A percentile compares a stretch with the other conserved stretches of the same genome.
phyloP scores from a whole-genome alignment of 345 rosid species.

The Salix koriyanagi region DNA sequence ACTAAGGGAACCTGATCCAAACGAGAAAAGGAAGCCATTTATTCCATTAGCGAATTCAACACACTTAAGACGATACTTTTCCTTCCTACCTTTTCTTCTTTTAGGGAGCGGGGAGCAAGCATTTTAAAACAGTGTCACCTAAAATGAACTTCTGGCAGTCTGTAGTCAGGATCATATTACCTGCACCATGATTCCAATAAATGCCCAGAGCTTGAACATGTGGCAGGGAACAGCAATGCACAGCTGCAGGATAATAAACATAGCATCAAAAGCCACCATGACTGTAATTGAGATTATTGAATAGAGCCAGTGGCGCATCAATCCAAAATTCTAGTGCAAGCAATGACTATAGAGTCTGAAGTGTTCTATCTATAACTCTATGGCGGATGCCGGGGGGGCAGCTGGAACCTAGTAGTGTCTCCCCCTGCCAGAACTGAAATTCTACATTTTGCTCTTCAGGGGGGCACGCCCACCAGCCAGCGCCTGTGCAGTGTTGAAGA shows the following conservation, averaged over 20 bases:
- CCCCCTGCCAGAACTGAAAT: too few relatives aligned
- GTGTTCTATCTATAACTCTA: neutral
- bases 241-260: conserved; percentile 42
- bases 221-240: conserved; percentile 97
- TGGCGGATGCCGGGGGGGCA: neutral
- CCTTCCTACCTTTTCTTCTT: neutral
- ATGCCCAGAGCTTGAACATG: conserved; percentile 91
- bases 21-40: neutral
- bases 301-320: neutral
- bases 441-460: too few relatives aligned
- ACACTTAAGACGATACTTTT: neutral
- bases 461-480: too few relatives aligned
- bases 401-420: too few relatives aligned
- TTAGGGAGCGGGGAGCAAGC: neutral
- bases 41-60: neutral
- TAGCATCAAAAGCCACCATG: neutral
- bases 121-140: neutral
- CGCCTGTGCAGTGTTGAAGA: too few relatives aligned
- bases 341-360: neutral
- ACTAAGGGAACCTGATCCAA: conserved; percentile 79
- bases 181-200: conserved; percentile 94
- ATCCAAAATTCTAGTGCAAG: neutral
- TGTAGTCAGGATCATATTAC: conserved; percentile 25
- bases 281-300: neutral
- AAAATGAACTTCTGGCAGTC: neutral